Evolutionary conservation across 176 grass and related monocot genomes (phyloP).

Genomic region (Eremochloa ophiuroides): DNA sequence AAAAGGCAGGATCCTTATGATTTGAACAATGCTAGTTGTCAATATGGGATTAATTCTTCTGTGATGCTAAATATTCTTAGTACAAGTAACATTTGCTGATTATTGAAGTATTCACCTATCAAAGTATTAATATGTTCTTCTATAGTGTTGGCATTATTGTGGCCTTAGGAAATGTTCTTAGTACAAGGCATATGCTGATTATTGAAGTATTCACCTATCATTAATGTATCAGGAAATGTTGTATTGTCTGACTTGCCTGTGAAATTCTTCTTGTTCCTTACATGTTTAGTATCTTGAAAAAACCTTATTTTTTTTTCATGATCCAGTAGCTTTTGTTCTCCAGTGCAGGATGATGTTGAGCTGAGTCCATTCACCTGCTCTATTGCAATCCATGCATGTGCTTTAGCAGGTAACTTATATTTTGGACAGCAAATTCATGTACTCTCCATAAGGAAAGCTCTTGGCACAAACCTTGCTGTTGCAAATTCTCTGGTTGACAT

Average conservation of each 20-base stretch:
- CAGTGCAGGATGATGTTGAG: slow-evolving; percentile 43
- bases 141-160: not conserved
- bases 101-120: not conserved
- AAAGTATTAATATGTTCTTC: not conserved
- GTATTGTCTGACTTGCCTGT: not conserved
- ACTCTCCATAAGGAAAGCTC: slow-evolving; percentile 30
- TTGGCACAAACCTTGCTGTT: slow-evolving; percentile 35
- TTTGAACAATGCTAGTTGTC: not conserved
- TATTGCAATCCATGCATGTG: slow-evolving; percentile 34
- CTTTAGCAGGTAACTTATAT: slow-evolving; percentile 19
- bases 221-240: not conserved
- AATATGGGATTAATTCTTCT: not conserved
- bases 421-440: slow-evolving; percentile 48
- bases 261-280: not conserved
- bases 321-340: slow-evolving; percentile 15
- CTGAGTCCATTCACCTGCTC: slow-evolving; percentile 55
- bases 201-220: too few relatives aligned
- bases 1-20: not conserved
- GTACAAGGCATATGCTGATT: too few relatives aligned
- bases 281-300: not conserved
- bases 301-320: slow-evolving; percentile 2
- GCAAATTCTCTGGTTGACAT: slow-evolving; percentile 55
- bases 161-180: not conserved
- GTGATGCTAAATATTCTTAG: not conserved
- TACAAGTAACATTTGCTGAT: not conserved